Conservation (phyloP, 768 basidiomycete genomes). For the Mrakia blollopis region DNA sequence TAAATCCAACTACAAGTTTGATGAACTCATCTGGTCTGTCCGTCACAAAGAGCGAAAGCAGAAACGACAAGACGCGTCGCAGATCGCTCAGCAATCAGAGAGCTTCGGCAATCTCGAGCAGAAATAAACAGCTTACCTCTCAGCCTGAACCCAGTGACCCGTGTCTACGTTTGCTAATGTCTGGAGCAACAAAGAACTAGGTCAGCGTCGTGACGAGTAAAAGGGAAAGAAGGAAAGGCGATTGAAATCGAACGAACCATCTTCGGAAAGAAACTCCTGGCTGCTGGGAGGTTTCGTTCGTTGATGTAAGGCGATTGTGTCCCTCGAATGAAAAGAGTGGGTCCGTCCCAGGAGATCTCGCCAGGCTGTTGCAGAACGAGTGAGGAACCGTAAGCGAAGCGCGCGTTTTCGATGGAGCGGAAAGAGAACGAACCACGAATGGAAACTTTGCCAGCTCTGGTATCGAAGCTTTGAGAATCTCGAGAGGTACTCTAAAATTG, state of each 20-base stretch:
- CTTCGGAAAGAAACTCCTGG: conserved; percentile 67
- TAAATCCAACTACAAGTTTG: conserved; percentile 38
- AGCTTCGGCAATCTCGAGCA: too few species aligned
- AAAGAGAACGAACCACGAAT: conserved; percentile 46
- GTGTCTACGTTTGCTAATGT: conserved; percentile 61
- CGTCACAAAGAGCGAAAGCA: not conserved
- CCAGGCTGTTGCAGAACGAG: conserved; percentile 1
- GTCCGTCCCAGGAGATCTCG: conserved; percentile 54
- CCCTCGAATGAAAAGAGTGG: conserved; percentile 64
- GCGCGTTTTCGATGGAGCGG: conserved; percentile 43
- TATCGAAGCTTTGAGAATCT: conserved; percentile 58
- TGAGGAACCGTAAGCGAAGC: not conserved
- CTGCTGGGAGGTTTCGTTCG: conserved; percentile 57
- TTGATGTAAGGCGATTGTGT: conserved; percentile 77
- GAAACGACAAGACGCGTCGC: not conserved
- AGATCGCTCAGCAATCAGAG: not conserved
- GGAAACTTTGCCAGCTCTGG: conserved; percentile 70
- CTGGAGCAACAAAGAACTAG: not conserved
- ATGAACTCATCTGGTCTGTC: conserved; percentile 47
- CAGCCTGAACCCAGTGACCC: conserved; percentile 89
- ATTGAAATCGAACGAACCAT: conserved; percentile 42
- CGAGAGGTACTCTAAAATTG: conserved; percentile 70
- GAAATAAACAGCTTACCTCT: conserved; percentile 50
- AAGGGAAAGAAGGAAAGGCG: not conserved
- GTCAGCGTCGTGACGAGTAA: not conserved